Evolutionary conservation across 2,329 filamentous ascomycete species (phyloP), one percentile per base, ranked within the genome.

Genomic region (Hymenoscyphus infarciens): DNA sequence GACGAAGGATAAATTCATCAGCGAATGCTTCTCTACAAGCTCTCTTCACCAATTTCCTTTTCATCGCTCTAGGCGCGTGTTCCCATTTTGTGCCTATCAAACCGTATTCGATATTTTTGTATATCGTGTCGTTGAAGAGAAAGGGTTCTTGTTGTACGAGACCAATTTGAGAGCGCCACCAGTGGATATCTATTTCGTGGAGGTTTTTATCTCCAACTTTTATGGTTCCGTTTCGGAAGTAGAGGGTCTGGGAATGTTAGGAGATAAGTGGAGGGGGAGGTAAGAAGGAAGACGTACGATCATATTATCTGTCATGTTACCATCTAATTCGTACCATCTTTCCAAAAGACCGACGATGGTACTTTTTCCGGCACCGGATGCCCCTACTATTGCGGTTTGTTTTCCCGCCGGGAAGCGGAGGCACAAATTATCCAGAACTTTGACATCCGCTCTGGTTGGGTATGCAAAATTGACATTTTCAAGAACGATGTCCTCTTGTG

Each of bases 71-170:
- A 10, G 57, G 25, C 31, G 45, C 64, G 49, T 63, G 56, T 27
- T 69, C 69, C 63, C 63, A 69, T 52, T 64, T 42, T 0, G 68
- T 66, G 11, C 67, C 67, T 31, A 67, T 63, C 6, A 70, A 31
- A 11, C 68, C 68, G 61, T 67, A 67, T 25, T 80, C 80, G 8
- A 89, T 83, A 65, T 89, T 89, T 5, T 81, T 79, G 67, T 78
- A 83, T 45, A 89, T 85, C 0, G 83, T 83, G 33, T 85, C 81
- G 68, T 87, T 86, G 74, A 89, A 89, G 1, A 88, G 75, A 61
- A 87, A 85, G 0, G 85, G 85, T 61, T 89, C 86, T 68, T 89
- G 86, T 64, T 87, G 84, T 2, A 89, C 87, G 2, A 89, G 76
- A 0, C 85, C 83, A 61, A 89, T 87, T 65, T 84, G 79, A 0